Percentiles rank a stretch among this genome's conserved stretches.
phyloP scores from a whole-genome alignment of 1,284 basidiomycete species.

The Athelia psychrophila region DNA sequence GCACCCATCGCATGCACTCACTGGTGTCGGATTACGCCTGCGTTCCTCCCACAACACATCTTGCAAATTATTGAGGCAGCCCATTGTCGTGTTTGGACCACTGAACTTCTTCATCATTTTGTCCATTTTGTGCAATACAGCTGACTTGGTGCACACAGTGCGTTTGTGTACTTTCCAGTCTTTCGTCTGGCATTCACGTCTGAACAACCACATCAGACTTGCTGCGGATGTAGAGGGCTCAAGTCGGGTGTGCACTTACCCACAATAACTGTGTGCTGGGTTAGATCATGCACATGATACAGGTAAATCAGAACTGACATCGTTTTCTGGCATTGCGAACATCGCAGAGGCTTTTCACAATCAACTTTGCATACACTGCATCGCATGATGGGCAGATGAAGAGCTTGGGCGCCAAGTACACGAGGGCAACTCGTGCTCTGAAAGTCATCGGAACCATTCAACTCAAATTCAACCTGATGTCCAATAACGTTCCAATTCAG shows the following conservation, averaged over 20 bases:
- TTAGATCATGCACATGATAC: background rate
- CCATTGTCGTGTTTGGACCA: slow-evolving; percentile 2
- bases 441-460: too few species aligned
- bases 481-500: too few species aligned
- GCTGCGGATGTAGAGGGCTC: background rate
- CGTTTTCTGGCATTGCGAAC: slow-evolving; percentile 16
- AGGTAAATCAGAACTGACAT: slow-evolving; percentile 13
- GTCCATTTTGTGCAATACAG: slow-evolving; percentile 11
- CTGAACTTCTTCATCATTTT: slow-evolving; percentile 13
- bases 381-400: slow-evolving; percentile 2
- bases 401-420: too few species aligned
- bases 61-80: background rate
- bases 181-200: slow-evolving; percentile 12
- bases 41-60: slow-evolving; percentile 9
- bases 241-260: background rate
- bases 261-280: background rate
- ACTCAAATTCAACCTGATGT: too few species aligned
- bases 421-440: too few species aligned
- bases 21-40: slow-evolving; percentile 1
- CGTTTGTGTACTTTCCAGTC: slow-evolving; percentile 17
- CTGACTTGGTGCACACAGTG: slow-evolving; percentile 14
- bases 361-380: slow-evolving; percentile 15
- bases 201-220: background rate
- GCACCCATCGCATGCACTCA: slow-evolving; percentile 11
- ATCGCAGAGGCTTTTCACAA: slow-evolving; percentile 11